Evolutionary conservation across 257 asterid species (phyloP).

Genomic region (Solanum chiquidenum): DNA sequence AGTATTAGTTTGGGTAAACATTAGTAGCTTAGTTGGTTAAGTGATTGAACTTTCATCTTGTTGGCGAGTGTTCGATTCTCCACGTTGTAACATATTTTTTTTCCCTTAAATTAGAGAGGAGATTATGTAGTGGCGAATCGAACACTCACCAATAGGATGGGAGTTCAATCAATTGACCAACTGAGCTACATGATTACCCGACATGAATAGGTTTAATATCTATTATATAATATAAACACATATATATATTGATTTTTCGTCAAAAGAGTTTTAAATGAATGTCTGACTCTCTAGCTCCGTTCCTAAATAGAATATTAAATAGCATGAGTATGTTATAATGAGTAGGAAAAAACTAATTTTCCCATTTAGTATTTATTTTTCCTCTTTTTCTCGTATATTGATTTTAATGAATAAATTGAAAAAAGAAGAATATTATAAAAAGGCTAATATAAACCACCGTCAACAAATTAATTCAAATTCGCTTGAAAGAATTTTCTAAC

Average conservation of each 20-base stretch:
- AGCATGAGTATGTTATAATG: background rate
- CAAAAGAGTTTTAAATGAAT: background rate
- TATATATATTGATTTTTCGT: background rate
- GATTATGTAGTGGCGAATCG: background rate
- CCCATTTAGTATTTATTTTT: background rate
- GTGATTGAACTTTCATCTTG: background rate
- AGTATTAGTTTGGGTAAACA: background rate
- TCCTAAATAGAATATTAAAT: too few relatives aligned
- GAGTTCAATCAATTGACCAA: background rate
- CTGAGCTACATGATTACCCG: background rate
- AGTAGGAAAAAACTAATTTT: background rate
- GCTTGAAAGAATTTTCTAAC: background rate
- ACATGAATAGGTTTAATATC: background rate
- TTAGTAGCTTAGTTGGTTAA: background rate
- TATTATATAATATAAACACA: background rate
- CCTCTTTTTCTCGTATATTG: background rate
- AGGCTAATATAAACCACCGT: background rate
- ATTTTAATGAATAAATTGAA: background rate
- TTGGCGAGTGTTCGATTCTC: background rate
- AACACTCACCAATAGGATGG: background rate
- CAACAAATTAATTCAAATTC: background rate
- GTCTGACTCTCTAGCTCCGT: background rate
- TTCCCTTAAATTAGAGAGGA: background rate
- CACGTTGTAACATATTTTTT: background rate
- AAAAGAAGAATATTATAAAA: background rate